phyloP scores from a whole-genome alignment of 352 stramenopile species.

The Phytophthora tubulina region DNA sequence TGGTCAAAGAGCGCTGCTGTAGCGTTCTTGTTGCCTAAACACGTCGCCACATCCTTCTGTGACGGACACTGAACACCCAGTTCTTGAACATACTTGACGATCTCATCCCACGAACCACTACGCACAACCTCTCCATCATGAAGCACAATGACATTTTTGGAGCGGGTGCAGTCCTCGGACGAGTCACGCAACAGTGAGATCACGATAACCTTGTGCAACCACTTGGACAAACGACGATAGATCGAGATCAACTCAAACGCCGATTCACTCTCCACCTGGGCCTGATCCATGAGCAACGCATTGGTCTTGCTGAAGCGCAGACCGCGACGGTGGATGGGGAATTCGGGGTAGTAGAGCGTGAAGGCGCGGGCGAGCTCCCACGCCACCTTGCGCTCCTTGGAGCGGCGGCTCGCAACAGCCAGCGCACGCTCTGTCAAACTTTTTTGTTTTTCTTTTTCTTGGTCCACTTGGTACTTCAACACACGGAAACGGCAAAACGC shows the following conservation, averaged over 20 bases:
- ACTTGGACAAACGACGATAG: slow-evolving; percentile 52
- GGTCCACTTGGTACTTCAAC: slow-evolving; percentile 34
- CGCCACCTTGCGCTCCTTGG: slow-evolving; percentile 46
- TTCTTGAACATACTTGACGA: slow-evolving; percentile 43
- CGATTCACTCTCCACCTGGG: slow-evolving; percentile 36
- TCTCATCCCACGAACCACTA: slow-evolving; percentile 43
- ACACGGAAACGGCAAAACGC: slow-evolving; percentile 52
- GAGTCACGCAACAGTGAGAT: slow-evolving; percentile 47
- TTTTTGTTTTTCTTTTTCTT: slow-evolving; percentile 43
- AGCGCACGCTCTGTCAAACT: slow-evolving; percentile 34
- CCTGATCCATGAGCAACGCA: slow-evolving; percentile 49
- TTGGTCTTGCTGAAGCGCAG: slow-evolving; percentile 42
- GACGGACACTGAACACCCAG: slow-evolving; percentile 44
- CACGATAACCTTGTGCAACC: slow-evolving; percentile 51
- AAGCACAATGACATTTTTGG: slow-evolving; percentile 45
- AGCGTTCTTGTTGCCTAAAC: slow-evolving; percentile 38
- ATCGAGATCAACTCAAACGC: slow-evolving; percentile 50
- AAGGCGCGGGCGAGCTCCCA: slow-evolving; percentile 54
- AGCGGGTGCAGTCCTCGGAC: slow-evolving; percentile 37
- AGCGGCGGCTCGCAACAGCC: slow-evolving; percentile 31
- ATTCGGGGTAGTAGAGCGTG: slow-evolving; percentile 44
- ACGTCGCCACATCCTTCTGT: slow-evolving; percentile 42
- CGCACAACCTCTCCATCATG: slow-evolving; percentile 48
- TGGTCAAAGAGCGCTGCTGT: slow-evolving; percentile 33
- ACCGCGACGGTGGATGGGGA: slow-evolving; percentile 35